These are phyloP conservation scores for Oryza officinalis DNA, from an alignment of 176 grass and related monocot species.

Conservation along the genomic window DNA sequence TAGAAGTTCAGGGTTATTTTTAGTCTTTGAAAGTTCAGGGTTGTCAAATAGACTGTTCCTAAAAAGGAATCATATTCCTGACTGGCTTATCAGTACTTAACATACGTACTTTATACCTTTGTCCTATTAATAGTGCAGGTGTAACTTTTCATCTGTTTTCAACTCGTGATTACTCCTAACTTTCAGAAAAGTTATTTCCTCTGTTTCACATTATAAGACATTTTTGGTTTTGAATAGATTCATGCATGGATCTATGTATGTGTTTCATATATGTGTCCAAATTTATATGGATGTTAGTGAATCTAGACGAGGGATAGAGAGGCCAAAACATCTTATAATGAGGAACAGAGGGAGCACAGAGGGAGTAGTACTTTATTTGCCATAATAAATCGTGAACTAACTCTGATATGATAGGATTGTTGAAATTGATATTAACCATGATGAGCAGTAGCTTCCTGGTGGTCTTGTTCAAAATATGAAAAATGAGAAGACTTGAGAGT, in stretches of 20 bases:
- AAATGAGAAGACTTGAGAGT: background rate
- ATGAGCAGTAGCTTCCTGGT: conserved; percentile 7
- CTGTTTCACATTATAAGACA: too few relatives aligned
- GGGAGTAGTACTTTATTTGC: background rate
- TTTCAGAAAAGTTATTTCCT: background rate
- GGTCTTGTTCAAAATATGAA: background rate
- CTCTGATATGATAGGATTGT: conserved; percentile 14
- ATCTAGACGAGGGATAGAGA: too few relatives aligned
- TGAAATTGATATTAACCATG: background rate
- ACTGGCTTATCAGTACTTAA: background rate
- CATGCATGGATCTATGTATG: too few relatives aligned
- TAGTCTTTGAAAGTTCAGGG: background rate
- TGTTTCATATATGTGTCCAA: too few relatives aligned
- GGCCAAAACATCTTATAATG: too few relatives aligned
- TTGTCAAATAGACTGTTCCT: background rate
- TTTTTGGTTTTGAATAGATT: too few relatives aligned
- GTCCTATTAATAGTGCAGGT: background rate
- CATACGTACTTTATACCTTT: background rate
- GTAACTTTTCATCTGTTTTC: background rate
- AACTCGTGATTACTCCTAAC: background rate
- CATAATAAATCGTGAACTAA: background rate
- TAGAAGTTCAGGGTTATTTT: background rate
- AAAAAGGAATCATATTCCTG: background rate
- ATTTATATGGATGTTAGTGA: too few relatives aligned
- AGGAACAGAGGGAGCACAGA: too few relatives aligned